Percentiles rank a stretch among this genome's conserved stretches.
Evolutionary conservation across 1,139 yeast genomes (phyloP).

Genomic region (Magnusiomyces sp.): DNA sequence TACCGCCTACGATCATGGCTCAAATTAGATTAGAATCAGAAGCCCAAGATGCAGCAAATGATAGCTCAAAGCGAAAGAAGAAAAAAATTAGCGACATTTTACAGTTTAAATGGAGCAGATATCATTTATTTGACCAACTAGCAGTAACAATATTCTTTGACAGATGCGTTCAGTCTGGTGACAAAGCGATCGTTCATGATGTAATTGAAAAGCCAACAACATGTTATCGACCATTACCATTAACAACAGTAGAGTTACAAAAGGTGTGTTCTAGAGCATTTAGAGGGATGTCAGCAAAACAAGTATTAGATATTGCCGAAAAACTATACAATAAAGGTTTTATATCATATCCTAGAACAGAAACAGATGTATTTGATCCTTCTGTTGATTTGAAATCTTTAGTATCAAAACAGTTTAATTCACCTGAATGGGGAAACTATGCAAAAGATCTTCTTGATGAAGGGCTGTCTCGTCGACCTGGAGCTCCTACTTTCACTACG

Average conservation of each 20-base stretch:
- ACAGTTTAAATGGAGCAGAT: constrained; percentile 57
- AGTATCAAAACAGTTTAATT: constrained; percentile 49
- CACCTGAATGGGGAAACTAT: constrained; percentile 42
- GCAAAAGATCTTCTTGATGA: constrained; percentile 33
- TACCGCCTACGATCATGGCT: constrained; percentile 22
- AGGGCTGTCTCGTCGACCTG: background rate
- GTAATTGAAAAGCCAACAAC: constrained; percentile 61
- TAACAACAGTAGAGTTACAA: constrained; percentile 93
- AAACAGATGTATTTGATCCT: constrained; percentile 78
- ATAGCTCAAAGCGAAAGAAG: background rate
- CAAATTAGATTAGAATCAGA: constrained; percentile 17
- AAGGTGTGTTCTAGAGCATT: constrained; percentile 63
- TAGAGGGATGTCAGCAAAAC: constrained; percentile 74
- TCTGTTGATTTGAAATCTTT: constrained; percentile 60
- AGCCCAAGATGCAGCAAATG: constrained; percentile 14
- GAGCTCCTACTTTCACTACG: constrained; percentile 30
- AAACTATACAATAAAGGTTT: constrained; percentile 76
- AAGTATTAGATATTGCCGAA: constrained; percentile 72
- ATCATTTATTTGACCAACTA: constrained; percentile 63
- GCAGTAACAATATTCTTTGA: constrained; percentile 58
- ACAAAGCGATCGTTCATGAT: constrained; percentile 31
- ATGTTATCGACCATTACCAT: constrained; percentile 77
- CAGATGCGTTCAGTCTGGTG: constrained; percentile 42
- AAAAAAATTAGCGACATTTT: constrained; percentile 23
- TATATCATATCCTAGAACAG: constrained; percentile 94